These are phyloP conservation scores for Jasminum sambac DNA, from an alignment of 257 asterid species.

Conservation along the genomic window DNA sequence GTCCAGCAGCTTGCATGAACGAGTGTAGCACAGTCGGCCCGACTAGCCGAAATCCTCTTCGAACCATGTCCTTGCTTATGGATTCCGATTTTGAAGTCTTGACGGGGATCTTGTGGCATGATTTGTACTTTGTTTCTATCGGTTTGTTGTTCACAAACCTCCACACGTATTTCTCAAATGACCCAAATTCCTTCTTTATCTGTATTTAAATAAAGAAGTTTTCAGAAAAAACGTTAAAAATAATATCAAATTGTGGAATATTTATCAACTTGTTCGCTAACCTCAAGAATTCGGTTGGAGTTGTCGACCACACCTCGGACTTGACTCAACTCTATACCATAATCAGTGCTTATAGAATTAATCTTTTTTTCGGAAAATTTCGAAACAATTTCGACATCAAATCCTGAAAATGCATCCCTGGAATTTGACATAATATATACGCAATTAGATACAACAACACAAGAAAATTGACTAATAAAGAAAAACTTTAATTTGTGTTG, in stretches of 20 bases:
- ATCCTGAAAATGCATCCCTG: constrained; percentile 75
- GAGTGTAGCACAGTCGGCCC: constrained; percentile 83
- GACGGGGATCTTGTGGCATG: constrained; percentile 69
- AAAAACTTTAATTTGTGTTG: not conserved
- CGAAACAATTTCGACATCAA: constrained; percentile 59
- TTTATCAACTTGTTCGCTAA: not conserved
- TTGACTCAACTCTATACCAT: constrained; percentile 56
- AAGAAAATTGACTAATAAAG: not conserved
- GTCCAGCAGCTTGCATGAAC: constrained; percentile 90
- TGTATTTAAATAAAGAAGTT: constrained; percentile 13
- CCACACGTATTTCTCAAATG: constrained; percentile 71
- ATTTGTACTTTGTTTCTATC: constrained; percentile 55
- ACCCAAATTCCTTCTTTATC: constrained; percentile 55
- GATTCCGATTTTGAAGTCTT: constrained; percentile 86
- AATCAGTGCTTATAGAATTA: constrained; percentile 39
- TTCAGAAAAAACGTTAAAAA: not conserved
- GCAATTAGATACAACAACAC: not conserved
- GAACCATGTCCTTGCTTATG: constrained; percentile 85
- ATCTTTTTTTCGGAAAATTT: constrained; percentile 67
- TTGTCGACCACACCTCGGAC: constrained; percentile 82
- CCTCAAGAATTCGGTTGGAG: constrained; percentile 65
- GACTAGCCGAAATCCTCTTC: constrained; percentile 70
- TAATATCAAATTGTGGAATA: not conserved
- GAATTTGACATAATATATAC: not conserved
- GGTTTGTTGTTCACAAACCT: constrained; percentile 69